Percentiles rank a stretch among this genome's conserved stretches.
Conservation (phyloP, 1,284 basidiomycete species). For the Cystobasidium slooffiae region DNA sequence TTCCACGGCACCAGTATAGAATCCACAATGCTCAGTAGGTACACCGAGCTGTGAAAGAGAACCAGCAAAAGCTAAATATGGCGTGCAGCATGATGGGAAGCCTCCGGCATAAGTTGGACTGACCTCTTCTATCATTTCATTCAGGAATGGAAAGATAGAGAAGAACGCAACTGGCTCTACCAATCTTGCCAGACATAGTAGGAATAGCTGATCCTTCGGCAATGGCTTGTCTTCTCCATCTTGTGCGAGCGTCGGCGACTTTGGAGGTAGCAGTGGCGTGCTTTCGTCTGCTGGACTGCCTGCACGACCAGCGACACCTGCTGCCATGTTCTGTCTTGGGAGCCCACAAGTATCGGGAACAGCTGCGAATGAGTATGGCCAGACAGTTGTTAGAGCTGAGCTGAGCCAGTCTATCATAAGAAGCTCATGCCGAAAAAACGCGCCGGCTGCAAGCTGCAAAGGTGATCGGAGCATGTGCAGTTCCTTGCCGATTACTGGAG, state of each 20-base stretch:
- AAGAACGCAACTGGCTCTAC: conserved; percentile 54
- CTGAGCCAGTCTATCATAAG: neutral
- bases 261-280: conserved; percentile 29
- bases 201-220: conserved; percentile 55
- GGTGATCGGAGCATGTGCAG: neutral
- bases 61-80: neutral
- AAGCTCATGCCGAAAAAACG: neutral
- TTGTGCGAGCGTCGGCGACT: neutral
- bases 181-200: conserved; percentile 58
- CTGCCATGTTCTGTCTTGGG: neutral
- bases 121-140: conserved; percentile 23
- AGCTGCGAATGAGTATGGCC: neutral
- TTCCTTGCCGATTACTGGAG: neutral
- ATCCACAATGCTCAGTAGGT: conserved; percentile 55
- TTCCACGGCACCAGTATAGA: conserved; percentile 58
- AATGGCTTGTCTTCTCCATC: conserved; percentile 47
- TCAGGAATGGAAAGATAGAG: conserved; percentile 37
- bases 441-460: neutral
- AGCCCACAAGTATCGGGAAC: neutral
- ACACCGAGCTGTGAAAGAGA: conserved; percentile 51
- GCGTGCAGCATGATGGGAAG: neutral
- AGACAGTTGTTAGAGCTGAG: neutral
- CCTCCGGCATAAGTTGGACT: neutral
- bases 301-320: neutral
- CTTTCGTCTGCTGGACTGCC: conserved; percentile 12